phyloP scores from a whole-genome alignment of 2,329 filamentous ascomycete genomes.

The Verticillium nubilum region DNA sequence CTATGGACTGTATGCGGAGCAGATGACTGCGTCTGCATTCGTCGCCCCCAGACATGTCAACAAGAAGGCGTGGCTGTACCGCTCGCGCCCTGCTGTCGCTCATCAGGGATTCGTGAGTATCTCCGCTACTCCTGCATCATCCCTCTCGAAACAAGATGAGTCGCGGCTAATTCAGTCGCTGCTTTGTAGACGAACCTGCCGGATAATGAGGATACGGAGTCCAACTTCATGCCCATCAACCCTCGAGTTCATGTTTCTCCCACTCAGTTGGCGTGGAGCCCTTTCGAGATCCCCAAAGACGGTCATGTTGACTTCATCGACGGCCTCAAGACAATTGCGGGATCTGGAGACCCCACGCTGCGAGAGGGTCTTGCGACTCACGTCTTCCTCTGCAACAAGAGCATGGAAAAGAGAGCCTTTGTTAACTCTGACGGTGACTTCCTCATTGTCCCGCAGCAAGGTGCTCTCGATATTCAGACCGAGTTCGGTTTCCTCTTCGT shows the following conservation, averaged over 20 bases:
- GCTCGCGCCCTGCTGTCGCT: conserved; percentile 21
- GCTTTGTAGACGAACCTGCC: conserved; percentile 15
- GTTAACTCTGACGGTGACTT: conserved; percentile 82
- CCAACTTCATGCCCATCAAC: conserved; percentile 38
- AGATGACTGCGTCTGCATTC: conserved; percentile 32
- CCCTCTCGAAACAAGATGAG: no score
- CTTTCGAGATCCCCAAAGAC: conserved; percentile 63
- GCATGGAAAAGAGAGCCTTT: conserved; percentile 75
- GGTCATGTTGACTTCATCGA: conserved; percentile 44
- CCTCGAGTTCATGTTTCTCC: conserved; percentile 66
- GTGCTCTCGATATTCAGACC: conserved; percentile 68
- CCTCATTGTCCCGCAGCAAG: conserved; percentile 70
- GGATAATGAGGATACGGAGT: conserved; percentile 25
- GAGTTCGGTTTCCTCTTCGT: conserved; percentile 70
- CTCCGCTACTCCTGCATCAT: not conserved
- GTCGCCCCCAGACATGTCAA: conserved; percentile 22
- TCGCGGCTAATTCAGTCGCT: conserved; percentile 26
- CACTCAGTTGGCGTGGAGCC: conserved; percentile 77
- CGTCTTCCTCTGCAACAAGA: conserved; percentile 71
- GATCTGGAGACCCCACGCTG: conserved; percentile 71
- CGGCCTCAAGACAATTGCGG: conserved; percentile 65
- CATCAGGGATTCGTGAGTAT: conserved; percentile 17
- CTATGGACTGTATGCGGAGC: conserved; percentile 33
- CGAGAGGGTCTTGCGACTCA: conserved; percentile 78
- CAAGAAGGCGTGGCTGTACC: conserved; percentile 25